These are phyloP conservation scores for Aegilops bicornis DNA, from an alignment of 176 grass and related monocot genomes.

Conservation along the genomic window DNA sequence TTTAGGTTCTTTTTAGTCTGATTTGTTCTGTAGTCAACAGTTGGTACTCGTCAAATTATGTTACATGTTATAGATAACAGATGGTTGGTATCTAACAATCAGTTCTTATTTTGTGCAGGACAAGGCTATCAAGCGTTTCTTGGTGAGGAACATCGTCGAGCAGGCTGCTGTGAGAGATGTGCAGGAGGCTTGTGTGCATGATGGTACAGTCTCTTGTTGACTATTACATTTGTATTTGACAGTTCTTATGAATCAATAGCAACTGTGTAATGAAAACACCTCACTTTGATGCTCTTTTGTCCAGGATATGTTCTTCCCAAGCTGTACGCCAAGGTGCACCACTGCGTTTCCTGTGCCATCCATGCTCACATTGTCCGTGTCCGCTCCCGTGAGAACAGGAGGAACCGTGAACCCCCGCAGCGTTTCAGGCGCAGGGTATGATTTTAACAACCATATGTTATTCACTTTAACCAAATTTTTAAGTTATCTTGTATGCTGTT, in stretches of 20 bases:
- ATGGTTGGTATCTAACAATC: not conserved
- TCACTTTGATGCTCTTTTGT: not conserved
- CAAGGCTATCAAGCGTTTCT: constrained; percentile 74
- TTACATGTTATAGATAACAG: no score
- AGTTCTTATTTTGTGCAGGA: constrained; percentile 21
- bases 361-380: constrained; percentile 67
- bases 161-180: constrained; percentile 70
- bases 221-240: not conserved
- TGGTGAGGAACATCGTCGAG: constrained; percentile 75
- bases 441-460: not conserved
- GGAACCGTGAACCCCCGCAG: constrained; percentile 65
- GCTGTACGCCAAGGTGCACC: constrained; percentile 63
- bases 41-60: no score
- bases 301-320: constrained; percentile 63
- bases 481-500: not conserved
- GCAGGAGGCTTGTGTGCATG: constrained; percentile 74
- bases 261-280: not conserved
- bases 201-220: constrained; percentile 11
- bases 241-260: not conserved
- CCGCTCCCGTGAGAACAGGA: constrained; percentile 51
- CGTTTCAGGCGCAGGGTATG: constrained; percentile 71
- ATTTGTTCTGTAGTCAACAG: no score
- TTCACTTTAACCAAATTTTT: not conserved
- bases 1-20: no score
- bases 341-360: constrained; percentile 69